Evolutionary conservation across 345 rosid species (phyloP).

Genomic region (Firmiana major): DNA sequence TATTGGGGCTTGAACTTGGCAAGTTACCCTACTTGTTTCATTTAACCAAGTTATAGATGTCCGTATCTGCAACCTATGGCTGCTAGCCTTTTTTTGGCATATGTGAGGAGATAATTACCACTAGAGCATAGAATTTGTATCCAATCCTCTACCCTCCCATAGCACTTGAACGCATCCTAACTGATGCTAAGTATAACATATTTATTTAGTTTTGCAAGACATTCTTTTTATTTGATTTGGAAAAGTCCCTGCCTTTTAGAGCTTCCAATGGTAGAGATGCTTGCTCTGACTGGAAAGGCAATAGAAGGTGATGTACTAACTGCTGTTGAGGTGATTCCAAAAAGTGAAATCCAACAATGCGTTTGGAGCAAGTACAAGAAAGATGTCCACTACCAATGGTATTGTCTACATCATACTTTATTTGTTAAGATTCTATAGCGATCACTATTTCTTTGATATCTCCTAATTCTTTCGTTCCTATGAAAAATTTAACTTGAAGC

Average conservation of each 20-base stretch:
- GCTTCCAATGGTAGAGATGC: slow-evolving; percentile 71
- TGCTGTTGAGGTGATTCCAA: slow-evolving; percentile 90
- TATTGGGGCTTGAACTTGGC: background rate
- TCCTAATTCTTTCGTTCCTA: background rate
- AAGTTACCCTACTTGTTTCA: background rate
- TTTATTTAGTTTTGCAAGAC: background rate
- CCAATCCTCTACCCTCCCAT: background rate
- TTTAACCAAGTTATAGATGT: background rate
- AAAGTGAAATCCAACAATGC: slow-evolving; percentile 64
- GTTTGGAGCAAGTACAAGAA: slow-evolving; percentile 94
- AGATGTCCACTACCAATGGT: slow-evolving; percentile 78
- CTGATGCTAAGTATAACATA: background rate
- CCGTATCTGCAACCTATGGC: background rate
- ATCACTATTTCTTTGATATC: background rate
- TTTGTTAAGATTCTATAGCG: background rate
- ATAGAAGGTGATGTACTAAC: slow-evolving; percentile 82
- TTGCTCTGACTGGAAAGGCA: slow-evolving; percentile 92
- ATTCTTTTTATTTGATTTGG: slow-evolving; percentile 15
- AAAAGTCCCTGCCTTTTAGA: slow-evolving; percentile 37
- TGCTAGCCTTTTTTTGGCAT: background rate
- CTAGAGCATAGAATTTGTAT: background rate
- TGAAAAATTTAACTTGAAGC: background rate
- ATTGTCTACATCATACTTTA: slow-evolving; percentile 9
- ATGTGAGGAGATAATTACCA: background rate
- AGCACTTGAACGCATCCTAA: background rate